phyloP scores from a whole-genome alignment of 2,329 filamentous ascomycete species.

The Lachnellula suecica region DNA sequence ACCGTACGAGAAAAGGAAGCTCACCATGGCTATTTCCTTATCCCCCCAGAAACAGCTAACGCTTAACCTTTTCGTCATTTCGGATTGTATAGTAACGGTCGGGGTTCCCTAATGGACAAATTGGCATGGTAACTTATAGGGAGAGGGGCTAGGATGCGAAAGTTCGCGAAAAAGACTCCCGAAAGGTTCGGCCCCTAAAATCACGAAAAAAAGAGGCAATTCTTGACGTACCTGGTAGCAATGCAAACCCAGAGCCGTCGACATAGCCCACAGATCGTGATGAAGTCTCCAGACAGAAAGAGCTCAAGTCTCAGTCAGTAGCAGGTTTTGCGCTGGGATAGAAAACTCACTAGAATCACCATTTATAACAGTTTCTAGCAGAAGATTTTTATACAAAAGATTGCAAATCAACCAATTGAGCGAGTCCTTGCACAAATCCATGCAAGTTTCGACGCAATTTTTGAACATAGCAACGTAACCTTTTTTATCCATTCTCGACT shows the following conservation, averaged over 20 bases:
- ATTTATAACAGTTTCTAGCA: slow-evolving; percentile 16
- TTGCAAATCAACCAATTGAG: slow-evolving; percentile 11
- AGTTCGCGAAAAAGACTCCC: too few relatives aligned
- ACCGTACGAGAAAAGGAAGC: too few relatives aligned
- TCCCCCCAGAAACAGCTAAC: slow-evolving; percentile 26
- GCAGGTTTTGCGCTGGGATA: too few relatives aligned
- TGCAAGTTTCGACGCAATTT: slow-evolving; percentile 14
- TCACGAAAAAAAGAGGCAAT: too few relatives aligned
- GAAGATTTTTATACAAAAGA: slow-evolving; percentile 17
- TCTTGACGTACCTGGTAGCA: too few relatives aligned
- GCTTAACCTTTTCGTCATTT: slow-evolving; percentile 16
- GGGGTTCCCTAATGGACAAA: slow-evolving; percentile 12
- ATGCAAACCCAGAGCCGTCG: slow-evolving; percentile 16
- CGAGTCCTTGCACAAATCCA: slow-evolving; percentile 12
- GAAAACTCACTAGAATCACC: slow-evolving; percentile 17
- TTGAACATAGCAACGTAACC: background rate
- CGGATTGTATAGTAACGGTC: slow-evolving; percentile 11
- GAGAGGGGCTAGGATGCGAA: too few relatives aligned
- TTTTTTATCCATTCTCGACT: background rate
- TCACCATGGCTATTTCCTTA: slow-evolving; percentile 38
- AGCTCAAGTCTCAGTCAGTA: slow-evolving; percentile 4
- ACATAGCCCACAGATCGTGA: slow-evolving; percentile 17
- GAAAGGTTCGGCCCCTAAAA: too few relatives aligned
- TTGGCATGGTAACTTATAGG: too few relatives aligned
- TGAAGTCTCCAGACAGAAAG: slow-evolving; percentile 20